Evolutionary conservation across 768 basidiomycete genomes (phyloP), one percentile per base, ranked within the genome.

Genomic region (Russula compacta): DNA sequence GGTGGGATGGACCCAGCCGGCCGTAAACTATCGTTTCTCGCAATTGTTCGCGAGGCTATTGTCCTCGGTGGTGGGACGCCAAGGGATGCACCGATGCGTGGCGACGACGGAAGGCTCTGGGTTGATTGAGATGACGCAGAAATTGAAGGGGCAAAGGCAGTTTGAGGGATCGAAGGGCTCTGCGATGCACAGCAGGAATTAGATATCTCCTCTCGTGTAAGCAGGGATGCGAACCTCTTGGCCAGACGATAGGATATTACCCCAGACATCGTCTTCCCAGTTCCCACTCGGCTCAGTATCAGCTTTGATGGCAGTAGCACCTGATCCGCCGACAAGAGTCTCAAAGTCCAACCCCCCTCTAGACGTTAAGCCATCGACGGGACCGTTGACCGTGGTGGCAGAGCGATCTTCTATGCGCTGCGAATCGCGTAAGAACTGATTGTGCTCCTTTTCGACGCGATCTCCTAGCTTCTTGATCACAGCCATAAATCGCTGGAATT

Each of bases 401-500:
- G 84, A 87, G 32, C 79, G 84, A 69, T 93, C 90, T 69, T 97
- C 94, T 21, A 95, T 77, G 35, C 95, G 81, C 66, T 94, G 92
- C 1, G 93, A 89, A 70, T 98, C 97, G 42, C 92, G 85, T 9
- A 99, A 78, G 71, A 94, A 95, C 68, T 93, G 89, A 60, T 86
- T 78, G 66, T 98, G 97, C 71, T 98, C 97, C 66, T 82, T 82
- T 73, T 98, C 92, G 10, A 99, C 95, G 8, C 95, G 85, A 32
- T 89, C 84, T 17, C 90, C 84, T 4, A 86, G 77, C 71, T 83
- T 87, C 59, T 78, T 81, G 36, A 92, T 90, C 43, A 89, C 87
- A 9, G 73, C 72, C 92, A 98, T 98, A 73, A 98, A 98, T 6
- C 88, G 83, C 65, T 87, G 83, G 71, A 98, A 99, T 73, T 99